Conservation (phyloP, 345 rosid species). For the Populus deltoides region DNA sequence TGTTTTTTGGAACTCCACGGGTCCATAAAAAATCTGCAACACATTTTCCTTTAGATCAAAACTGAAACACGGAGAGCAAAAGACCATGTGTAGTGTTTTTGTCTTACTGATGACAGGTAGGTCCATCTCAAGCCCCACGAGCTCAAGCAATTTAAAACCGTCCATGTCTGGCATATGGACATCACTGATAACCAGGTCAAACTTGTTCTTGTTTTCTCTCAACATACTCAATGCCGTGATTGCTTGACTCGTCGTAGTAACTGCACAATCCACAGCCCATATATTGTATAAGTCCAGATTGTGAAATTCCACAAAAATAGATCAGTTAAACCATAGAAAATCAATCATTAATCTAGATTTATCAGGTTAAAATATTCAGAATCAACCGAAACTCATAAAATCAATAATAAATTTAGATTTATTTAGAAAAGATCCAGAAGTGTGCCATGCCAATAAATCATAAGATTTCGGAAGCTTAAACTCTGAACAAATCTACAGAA, state of each 20-base stretch:
- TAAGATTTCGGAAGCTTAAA: not conserved
- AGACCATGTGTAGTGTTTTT: constrained; percentile 5
- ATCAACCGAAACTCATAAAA: not conserved
- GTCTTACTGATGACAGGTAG: constrained; percentile 75
- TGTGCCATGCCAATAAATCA: not conserved
- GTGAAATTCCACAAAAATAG: constrained; percentile 1
- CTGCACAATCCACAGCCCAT: constrained; percentile 41
- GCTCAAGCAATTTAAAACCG: constrained; percentile 80
- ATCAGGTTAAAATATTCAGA: not conserved
- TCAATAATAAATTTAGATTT: not conserved
- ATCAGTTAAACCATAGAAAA: constrained; percentile 10
- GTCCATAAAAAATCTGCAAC: not conserved
- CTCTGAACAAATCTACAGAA: not conserved
- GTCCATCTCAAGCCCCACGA: constrained; percentile 82
- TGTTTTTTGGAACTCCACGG: not conserved
- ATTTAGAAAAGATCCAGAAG: not conserved
- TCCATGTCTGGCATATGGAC: constrained; percentile 87
- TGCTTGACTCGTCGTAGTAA: constrained; percentile 60
- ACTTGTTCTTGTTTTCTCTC: constrained; percentile 67
- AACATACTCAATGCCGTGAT: constrained; percentile 52
- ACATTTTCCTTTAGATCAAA: not conserved
- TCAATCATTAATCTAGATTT: not conserved
- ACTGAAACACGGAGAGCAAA: not conserved
- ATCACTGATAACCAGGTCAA: constrained; percentile 76
- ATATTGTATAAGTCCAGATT: constrained; percentile 3